Evolutionary conservation across 2,329 filamentous ascomycete species (phyloP), one percentile per base, ranked within the genome.

Genomic region (Colletotrichum chlorophyti): DNA sequence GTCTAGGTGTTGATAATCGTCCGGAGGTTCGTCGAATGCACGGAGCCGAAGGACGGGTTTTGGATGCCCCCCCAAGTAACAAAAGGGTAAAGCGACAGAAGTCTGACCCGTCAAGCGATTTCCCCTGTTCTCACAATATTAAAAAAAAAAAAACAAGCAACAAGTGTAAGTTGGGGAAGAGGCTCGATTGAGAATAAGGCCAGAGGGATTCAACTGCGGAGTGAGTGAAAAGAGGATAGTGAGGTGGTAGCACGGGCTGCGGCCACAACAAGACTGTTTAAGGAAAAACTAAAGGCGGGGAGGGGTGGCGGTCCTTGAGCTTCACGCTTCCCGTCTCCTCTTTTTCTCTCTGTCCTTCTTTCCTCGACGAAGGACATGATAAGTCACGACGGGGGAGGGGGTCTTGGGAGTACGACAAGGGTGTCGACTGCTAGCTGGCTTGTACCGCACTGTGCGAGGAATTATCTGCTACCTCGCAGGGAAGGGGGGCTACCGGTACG

Each of bases 151-250:
- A 69, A 73, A 72, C 69, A 72, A 72, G 68, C 68, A 73, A 68
- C 68, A 69, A 70, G 66, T 65, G 69, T 70, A 74, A 72, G 68
- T 69, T 60, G 67, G 71, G 69, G 65, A 69, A 67, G 65, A 68
- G 66, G 65, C 60, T 63, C 51, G 49, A 62, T 63, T 61, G 59
- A 60, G 60, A 26, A 78, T 77, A 71, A 75, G 76, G 76, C 64
- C 69, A 72, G 78, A 74, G 72, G 76, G 72, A n/a, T n/a, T n/a
- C n/a, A 70, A 76, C 73, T 75, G 74, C 76, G 74, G 73, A 76
- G 75, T 77, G 76, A 66, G 72, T 77, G 74, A 78, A 79, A 79
- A 77, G 75, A 79, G 76, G 70, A 78, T 78, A 78, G 76, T 71
- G 74, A 77, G 74, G 73, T 77, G 71, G 76, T 79, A 76, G 74